Percentiles rank a stretch among this genome's conserved stretches.
These are phyloP conservation scores for Cyberlindnera mycetangii DNA, from an alignment of 805 yeast genomes.

Conservation along the genomic window DNA sequence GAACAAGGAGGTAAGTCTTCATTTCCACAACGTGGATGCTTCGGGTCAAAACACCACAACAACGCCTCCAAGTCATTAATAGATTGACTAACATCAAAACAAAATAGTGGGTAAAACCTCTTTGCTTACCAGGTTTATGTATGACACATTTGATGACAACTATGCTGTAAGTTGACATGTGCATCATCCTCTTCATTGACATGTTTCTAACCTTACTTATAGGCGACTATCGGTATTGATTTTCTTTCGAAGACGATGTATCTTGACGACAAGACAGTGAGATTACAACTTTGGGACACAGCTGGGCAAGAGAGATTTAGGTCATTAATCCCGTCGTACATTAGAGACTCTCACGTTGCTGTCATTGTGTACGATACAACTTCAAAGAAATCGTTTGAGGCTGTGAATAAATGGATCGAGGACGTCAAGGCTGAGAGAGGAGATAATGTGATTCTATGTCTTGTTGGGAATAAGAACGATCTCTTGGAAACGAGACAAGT, in stretches of 20 bases:
- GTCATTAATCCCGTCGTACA: constrained; percentile 91
- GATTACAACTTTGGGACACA: constrained; percentile 96
- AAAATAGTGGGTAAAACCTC: constrained; percentile 87
- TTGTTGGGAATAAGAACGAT: constrained; percentile 92
- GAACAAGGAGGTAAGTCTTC: constrained; percentile 52
- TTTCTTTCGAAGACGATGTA: constrained; percentile 94
- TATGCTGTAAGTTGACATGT: constrained; percentile 49
- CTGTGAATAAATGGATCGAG: constrained; percentile 87
- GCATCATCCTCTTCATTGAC: background rate
- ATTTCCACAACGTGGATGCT: background rate
- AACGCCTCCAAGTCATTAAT: too few relatives aligned
- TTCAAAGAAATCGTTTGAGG: constrained; percentile 76
- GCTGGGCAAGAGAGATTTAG: constrained; percentile 97
- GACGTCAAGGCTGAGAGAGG: constrained; percentile 95
- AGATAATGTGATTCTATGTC: constrained; percentile 78
- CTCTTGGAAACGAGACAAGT: constrained; percentile 79
- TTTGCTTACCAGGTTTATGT: constrained; percentile 94
- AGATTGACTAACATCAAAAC: constrained; percentile 5
- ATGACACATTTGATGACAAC: constrained; percentile 94
- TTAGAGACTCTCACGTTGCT: constrained; percentile 96
- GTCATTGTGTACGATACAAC: constrained; percentile 94
- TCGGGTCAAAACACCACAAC: too few relatives aligned
- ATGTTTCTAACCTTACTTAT: constrained; percentile 15
- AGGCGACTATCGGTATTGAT: constrained; percentile 96
- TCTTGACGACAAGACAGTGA: constrained; percentile 89